Evolutionary conservation across 1,284 basidiomycete species (phyloP), one percentile per base, ranked within the genome.

Genomic region (Pulchroboletus neoregius): DNA sequence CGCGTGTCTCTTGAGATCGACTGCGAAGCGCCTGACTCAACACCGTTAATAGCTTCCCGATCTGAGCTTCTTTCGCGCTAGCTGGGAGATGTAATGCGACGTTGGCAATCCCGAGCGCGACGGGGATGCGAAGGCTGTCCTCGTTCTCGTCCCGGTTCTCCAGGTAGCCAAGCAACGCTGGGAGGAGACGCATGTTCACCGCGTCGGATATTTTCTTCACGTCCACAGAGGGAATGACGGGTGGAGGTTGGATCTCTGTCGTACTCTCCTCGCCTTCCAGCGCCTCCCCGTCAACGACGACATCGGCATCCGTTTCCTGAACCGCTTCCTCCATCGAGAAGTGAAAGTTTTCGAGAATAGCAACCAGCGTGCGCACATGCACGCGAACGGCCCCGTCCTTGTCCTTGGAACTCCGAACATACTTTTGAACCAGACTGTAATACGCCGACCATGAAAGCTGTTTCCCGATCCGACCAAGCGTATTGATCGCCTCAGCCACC

Each of bases 1-100:
- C 94, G 48, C 96, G 79, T 1, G 93, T 94, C 57, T 97, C 94
- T 64, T 96, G 94, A 18, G 94, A 93, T 61, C 86, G 91, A 68
- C 91, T 94, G 10, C 92, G 86, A 46, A 99, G 74, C 36, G 92
- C 86, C 60, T 96, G 93, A 46, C 86, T 84, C 38, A 97, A 76
- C 12, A 88, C 82, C 2, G 90, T 95, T 52, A 99, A 67, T 6
- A 98, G 73, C 34, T 87, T 82, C 1, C 80, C 72, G 33, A 95
- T 80, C 58, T 97, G 92, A 0, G 79, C 71, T 36, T 84, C 77
- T n/a, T 83, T 80, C 0, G 74, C 71, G 3, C 73, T 69, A n/a
- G 70, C 69, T 0, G 96, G 94, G 15, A 99, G 80, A 61, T 90
- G 81, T 49, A 82, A 75, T 0, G 93, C 88, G 15, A 99, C 82